Base-by-base conservation (phyloP, 106 monocot genomes). In the Chionographis japonica region DNA sequence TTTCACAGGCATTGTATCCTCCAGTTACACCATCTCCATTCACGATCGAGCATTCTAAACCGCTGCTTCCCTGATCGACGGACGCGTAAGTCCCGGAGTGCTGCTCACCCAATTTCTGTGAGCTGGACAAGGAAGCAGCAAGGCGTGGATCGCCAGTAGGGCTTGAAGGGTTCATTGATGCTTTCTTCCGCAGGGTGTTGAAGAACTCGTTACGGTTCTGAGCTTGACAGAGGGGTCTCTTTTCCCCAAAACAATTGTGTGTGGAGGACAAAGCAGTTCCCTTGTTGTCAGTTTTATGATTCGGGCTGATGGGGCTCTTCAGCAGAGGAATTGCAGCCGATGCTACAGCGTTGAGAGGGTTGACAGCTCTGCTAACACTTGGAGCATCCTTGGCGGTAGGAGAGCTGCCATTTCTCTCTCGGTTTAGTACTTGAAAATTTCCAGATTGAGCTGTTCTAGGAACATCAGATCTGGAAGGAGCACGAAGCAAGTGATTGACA, bases 191-290 rank as follows among this genome's bases (percentile, higher is more conserved):
- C 4, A 77, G 69, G 9, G 77, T 50, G 13, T 77, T 77, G 40
- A 77, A 77, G 55, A 77, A 77, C n/a, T 69, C 77, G 63, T 70
- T 69, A 4, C 77, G 70, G 43, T 77, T 65, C 56, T 77, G 77
- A 37, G 61, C 61, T 46, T 40, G 58, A 27, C 42, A 37, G 7
- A 60, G 39, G 12, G 69, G 53, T 1, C 60, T 63, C 57, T 55
- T 77, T 14, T 77, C 77, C 37, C 55, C 39, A 57, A 35, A 37
- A 18, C 63, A 13, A 4, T 54, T 69, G n/a, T n/a, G 14, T 18
- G 56, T 12, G 5, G 56, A 40, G 2, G 68, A 56, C 17, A 43
- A 20, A 38, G 27, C 12, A 37, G 1, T 43, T 69, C 52, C 49
- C 54, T 57, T 70, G 56, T 18, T 16, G 7, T 69, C 69, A 8